These are phyloP conservation scores for Umbelopsis sp. DNA, from an alignment of 192 early-diverging fungal species.

Conservation along the genomic window DNA sequence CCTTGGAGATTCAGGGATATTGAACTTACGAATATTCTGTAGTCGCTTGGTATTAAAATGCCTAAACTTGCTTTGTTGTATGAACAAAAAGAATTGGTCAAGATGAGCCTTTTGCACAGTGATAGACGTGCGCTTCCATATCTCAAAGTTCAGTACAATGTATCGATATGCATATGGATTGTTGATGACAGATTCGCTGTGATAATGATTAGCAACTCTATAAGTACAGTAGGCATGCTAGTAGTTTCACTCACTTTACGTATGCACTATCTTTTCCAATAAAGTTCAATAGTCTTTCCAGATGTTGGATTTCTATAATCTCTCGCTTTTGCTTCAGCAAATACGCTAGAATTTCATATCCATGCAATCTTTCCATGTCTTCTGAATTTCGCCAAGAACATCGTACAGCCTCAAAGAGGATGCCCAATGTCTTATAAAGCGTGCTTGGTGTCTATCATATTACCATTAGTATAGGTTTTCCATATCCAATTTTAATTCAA, in stretches of 20 bases:
- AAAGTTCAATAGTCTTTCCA: slow-evolving; percentile 61
- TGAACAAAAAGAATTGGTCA: slow-evolving; percentile 61
- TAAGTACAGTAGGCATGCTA: too few species aligned
- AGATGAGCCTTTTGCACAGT: slow-evolving; percentile 60
- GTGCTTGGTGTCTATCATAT: slow-evolving; percentile 44
- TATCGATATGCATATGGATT: slow-evolving; percentile 66
- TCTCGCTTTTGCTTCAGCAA: slow-evolving; percentile 66
- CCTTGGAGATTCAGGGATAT: neutral
- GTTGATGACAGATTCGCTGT: slow-evolving; percentile 62
- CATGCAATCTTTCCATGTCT: slow-evolving; percentile 69
- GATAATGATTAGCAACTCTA: neutral
- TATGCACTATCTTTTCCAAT: slow-evolving; percentile 59
- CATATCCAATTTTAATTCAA: neutral
- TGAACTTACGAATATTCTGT: slow-evolving; percentile 57
- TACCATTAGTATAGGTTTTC: neutral
- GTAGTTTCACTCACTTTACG: slow-evolving; percentile 44
- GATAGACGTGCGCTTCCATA: slow-evolving; percentile 60
- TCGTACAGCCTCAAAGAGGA: slow-evolving; percentile 61
- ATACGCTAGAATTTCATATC: slow-evolving; percentile 66
- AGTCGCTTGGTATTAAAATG: slow-evolving; percentile 60
- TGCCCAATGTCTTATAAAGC: slow-evolving; percentile 51
- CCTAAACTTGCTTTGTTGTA: slow-evolving; percentile 55
- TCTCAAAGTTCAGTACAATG: slow-evolving; percentile 67
- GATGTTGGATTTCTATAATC: slow-evolving; percentile 53
- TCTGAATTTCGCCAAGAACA: slow-evolving; percentile 71